Conservation (phyloP, 2,329 filamentous ascomycete species). For the Curvularia lunata region DNA sequence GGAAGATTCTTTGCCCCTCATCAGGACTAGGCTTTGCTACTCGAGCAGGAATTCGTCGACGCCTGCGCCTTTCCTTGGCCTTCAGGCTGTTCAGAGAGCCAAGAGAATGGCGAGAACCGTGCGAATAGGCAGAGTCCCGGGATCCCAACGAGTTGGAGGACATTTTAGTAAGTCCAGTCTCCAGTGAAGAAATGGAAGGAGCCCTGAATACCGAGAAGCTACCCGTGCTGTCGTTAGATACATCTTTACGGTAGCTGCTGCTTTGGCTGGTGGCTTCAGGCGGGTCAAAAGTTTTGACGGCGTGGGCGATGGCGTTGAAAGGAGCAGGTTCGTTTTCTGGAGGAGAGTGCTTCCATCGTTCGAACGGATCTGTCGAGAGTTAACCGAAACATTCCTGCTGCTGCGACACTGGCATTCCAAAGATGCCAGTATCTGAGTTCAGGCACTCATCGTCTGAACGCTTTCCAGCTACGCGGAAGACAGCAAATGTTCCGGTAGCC, state of each 20-base stretch:
- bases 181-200: conserved; percentile 61
- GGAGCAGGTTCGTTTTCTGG: conserved; percentile 73
- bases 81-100: conserved; percentile 62
- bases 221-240: conserved; percentile 57
- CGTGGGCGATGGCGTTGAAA: conserved; percentile 67
- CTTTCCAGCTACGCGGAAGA: conserved; percentile 25
- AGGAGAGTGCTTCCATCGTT: conserved; percentile 72
- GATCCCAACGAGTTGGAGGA: conserved; percentile 63
- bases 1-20: conserved; percentile 36
- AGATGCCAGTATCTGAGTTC: conserved; percentile 7
- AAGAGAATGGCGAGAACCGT: conserved; percentile 63
- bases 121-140: conserved; percentile 63
- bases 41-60: conserved; percentile 57
- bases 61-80: conserved; percentile 63
- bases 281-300: conserved; percentile 55
- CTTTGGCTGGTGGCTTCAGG: conserved; percentile 43
- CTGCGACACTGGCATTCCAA: conserved; percentile 19
- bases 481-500: conserved; percentile 30
- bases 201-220: conserved; percentile 59
- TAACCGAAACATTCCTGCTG: conserved; percentile 46
- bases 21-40: conserved; percentile 37
- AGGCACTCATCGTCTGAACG: conserved; percentile 3
- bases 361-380: conserved; percentile 64
- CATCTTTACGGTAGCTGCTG: conserved; percentile 54
- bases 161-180: conserved; percentile 57